phyloP scores from a whole-genome alignment of 805 yeast species.

The Candida orba region DNA sequence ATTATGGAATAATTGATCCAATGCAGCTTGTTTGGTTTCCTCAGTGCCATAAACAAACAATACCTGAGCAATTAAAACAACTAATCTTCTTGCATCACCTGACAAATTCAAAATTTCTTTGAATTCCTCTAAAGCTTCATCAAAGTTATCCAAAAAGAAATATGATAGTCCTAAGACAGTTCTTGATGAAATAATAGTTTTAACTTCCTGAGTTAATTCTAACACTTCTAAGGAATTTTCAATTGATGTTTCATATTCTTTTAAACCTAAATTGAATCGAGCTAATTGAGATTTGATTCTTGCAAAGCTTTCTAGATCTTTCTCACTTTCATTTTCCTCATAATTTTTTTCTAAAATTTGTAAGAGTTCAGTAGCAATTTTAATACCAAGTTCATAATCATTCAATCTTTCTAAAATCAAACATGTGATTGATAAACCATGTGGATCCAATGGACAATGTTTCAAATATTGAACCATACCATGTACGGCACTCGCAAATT shows the following conservation, averaged over 20 bases:
- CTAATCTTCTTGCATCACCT: slow-evolving; percentile 56
- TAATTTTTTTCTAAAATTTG: slow-evolving; percentile 44
- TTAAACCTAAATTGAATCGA: slow-evolving; percentile 58
- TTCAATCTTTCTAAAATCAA: slow-evolving; percentile 63
- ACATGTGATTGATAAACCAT: slow-evolving; percentile 50
- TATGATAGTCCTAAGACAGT: slow-evolving; percentile 66
- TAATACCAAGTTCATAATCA: slow-evolving; percentile 47
- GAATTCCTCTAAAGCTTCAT: slow-evolving; percentile 60
- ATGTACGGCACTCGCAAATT: slow-evolving; percentile 54
- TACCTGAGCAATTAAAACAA: slow-evolving; percentile 70
- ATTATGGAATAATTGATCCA: slow-evolving; percentile 69
- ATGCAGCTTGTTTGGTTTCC: slow-evolving; percentile 74
- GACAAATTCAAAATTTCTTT: slow-evolving; percentile 51
- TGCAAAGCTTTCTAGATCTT: slow-evolving; percentile 43
- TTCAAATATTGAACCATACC: slow-evolving; percentile 63
- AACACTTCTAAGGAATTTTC: slow-evolving; percentile 52
- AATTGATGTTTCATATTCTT: slow-evolving; percentile 49
- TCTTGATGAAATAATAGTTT: slow-evolving; percentile 45
- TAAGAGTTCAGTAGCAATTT: slow-evolving; percentile 40
- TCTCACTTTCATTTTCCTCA: slow-evolving; percentile 46
- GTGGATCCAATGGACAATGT: slow-evolving; percentile 48
- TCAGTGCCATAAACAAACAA: slow-evolving; percentile 67
- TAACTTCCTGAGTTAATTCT: slow-evolving; percentile 35
- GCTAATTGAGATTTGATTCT: slow-evolving; percentile 63
- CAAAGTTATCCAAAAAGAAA: slow-evolving; percentile 59